phyloP scores from a whole-genome alignment of 352 stramenopile genomes.

The Phytophthora chlamydospora region DNA sequence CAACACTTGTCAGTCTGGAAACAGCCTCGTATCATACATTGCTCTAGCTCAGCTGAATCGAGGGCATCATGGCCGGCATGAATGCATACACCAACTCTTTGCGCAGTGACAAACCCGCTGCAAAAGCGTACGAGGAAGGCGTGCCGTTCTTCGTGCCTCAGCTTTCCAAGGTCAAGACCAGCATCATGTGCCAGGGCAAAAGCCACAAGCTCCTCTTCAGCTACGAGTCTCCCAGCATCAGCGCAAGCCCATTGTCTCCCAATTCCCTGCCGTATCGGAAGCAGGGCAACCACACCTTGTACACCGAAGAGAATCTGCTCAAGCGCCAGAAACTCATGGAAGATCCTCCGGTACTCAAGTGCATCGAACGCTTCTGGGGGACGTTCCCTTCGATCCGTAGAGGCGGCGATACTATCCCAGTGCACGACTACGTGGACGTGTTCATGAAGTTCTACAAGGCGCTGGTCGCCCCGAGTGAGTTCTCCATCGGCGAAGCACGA shows the following conservation, averaged over 20 bases:
- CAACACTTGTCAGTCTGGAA: background rate
- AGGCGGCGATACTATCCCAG: conserved; percentile 47
- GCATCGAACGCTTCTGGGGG: conserved; percentile 73
- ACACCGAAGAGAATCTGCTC: conserved; percentile 71
- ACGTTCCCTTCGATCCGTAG: conserved; percentile 68
- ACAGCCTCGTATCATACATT: conserved; percentile 13
- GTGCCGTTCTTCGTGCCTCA: conserved; percentile 69
- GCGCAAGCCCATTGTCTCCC: conserved; percentile 17
- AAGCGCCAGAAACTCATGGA: conserved; percentile 62
- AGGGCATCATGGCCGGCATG: conserved; percentile 35
- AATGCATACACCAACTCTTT: conserved; percentile 53
- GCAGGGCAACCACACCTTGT: conserved; percentile 70
- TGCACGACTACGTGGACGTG: conserved; percentile 74
- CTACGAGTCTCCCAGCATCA: conserved; percentile 38
- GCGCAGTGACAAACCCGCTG: conserved; percentile 29
- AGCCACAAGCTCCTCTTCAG: conserved; percentile 59
- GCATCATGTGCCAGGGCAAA: conserved; percentile 57
- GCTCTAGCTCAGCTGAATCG: background rate
- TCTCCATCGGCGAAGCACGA: conserved; percentile 70
- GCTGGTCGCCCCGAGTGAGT: conserved; percentile 69
- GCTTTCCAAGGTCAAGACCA: conserved; percentile 73
- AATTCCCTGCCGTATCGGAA: conserved; percentile 65
- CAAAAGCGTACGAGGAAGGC: conserved; percentile 42
- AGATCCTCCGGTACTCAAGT: conserved; percentile 49
- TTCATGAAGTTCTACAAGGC: conserved; percentile 89